Evolutionary conservation across 2,329 filamentous ascomycete species (phyloP).

Genomic region (Aspergillus sp.): DNA sequence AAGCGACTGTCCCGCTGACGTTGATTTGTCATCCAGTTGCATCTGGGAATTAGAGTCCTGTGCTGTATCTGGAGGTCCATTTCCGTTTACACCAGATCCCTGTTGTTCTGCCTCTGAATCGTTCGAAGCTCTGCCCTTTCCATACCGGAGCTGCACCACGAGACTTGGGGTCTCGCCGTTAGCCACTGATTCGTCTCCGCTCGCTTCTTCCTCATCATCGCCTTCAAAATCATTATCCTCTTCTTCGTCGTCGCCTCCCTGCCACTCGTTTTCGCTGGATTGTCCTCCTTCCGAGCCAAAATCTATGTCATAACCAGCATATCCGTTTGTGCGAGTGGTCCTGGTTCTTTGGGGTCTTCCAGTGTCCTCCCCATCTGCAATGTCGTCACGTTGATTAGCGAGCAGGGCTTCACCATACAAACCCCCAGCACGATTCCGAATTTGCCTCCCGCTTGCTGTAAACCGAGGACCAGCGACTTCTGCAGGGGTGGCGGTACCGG

Average conservation of each 20-base stretch:
- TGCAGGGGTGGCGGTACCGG: conserved; percentile 64
- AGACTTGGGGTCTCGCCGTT: conserved; percentile 54
- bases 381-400: conserved; percentile 46
- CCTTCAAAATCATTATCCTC: conserved; percentile 61
- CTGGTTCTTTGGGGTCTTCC: conserved; percentile 34
- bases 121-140: conserved; percentile 21
- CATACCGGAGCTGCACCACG: conserved; percentile 62
- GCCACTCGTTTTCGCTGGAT: conserved; percentile 59
- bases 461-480: conserved; percentile 59
- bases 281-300: conserved; percentile 59
- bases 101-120: conserved; percentile 10
- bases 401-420: conserved; percentile 51
- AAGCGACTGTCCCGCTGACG: neutral
- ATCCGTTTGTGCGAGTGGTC: conserved; percentile 26
- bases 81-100: conserved; percentile 3
- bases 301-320: conserved; percentile 54
- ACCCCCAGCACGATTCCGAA: conserved; percentile 52
- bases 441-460: conserved; percentile 82
- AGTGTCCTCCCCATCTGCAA: conserved; percentile 40
- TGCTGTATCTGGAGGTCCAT: conserved; percentile 1
- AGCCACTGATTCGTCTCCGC: conserved; percentile 41
- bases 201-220: conserved; percentile 39
- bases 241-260: conserved; percentile 64
- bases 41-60: conserved; percentile 2
- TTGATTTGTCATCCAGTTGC: neutral